Conservation (phyloP, 2,329 filamentous ascomycete genomes). For the Fusarium burgessii region DNA sequence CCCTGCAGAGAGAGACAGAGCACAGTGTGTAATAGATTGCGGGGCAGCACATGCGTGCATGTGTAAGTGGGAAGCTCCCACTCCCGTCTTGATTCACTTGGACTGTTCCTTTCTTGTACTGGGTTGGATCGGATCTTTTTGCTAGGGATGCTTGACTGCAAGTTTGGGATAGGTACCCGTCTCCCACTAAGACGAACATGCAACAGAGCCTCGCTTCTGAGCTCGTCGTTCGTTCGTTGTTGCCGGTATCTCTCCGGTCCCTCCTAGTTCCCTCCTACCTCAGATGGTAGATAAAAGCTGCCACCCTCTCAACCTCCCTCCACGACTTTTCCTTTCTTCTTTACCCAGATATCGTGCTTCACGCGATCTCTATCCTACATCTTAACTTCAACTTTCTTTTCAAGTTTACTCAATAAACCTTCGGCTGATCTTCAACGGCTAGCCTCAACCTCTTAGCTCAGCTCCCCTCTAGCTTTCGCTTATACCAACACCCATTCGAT, state of each 20-base stretch:
- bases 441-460: conserved; percentile 4
- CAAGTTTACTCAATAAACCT: conserved; percentile 4
- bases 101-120: not conserved
- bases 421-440: conserved; percentile 29
- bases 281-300: conserved; percentile 39
- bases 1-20: not conserved
- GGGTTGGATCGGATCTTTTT: conserved; percentile 5
- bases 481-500: conserved; percentile 55
- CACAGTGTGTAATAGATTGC: conserved; percentile 30
- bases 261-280: conserved; percentile 21
- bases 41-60: conserved; percentile 20
- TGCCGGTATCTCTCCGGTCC: conserved; percentile 25
- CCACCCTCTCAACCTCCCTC: conserved; percentile 19
- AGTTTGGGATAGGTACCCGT: conserved; percentile 29
- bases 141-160: not conserved
- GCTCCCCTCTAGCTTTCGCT: conserved; percentile 32
- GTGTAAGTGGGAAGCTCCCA: conserved; percentile 26
- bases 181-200: conserved; percentile 7
- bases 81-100: conserved; percentile 16
- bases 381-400: conserved; percentile 1
- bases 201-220: conserved; percentile 25
- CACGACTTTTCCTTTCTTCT: conserved; percentile 24
- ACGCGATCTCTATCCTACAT: conserved; percentile 32
- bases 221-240: not conserved
- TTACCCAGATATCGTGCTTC: conserved; percentile 40